These are phyloP conservation scores for Phytopythium delawarense DNA, from an alignment of 352 stramenopile species.

Conservation along the genomic window DNA sequence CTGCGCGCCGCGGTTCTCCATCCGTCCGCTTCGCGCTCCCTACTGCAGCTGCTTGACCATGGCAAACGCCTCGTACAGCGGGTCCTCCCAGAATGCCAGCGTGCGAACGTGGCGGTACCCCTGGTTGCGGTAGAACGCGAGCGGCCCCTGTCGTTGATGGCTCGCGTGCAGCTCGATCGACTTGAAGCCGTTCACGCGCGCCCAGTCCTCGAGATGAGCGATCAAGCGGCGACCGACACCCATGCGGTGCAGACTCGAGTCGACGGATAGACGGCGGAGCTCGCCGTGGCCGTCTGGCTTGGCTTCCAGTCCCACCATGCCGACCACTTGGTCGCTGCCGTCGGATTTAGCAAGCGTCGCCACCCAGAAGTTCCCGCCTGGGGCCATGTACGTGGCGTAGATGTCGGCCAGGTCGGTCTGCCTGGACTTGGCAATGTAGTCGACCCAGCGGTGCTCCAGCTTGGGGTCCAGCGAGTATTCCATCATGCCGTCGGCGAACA, in stretches of 20 bases:
- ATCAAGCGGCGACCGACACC: constrained; percentile 24
- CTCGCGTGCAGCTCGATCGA: constrained; percentile 14
- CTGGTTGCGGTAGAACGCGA: constrained; percentile 30
- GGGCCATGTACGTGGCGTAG: constrained; percentile 25
- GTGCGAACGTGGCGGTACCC: constrained; percentile 22
- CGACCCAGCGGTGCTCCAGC: constrained; percentile 14
- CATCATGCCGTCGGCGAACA: constrained; percentile 42
- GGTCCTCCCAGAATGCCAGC: constrained; percentile 25
- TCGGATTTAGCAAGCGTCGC: constrained; percentile 18
- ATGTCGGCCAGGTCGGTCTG: constrained; percentile 31
- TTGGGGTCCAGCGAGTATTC: constrained; percentile 20
- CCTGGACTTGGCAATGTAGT: constrained; percentile 31
- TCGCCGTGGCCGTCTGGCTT: constrained; percentile 15
- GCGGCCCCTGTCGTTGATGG: constrained; percentile 9
- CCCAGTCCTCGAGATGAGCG: constrained; percentile 17
- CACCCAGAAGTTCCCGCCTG: constrained; percentile 46
- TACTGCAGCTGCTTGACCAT: constrained; percentile 21
- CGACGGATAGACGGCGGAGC: constrained; percentile 27
- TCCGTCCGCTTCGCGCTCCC: not conserved
- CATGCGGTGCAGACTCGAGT: constrained; percentile 18
- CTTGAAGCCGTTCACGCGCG: constrained; percentile 16
- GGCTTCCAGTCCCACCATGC: constrained; percentile 24
- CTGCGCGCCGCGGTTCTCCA: not conserved
- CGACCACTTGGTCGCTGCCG: constrained; percentile 14
- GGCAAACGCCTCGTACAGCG: constrained; percentile 21